phyloP scores from a whole-genome alignment of 371 early-diverging fungal genomes.

The Rhizopus delemar region DNA sequence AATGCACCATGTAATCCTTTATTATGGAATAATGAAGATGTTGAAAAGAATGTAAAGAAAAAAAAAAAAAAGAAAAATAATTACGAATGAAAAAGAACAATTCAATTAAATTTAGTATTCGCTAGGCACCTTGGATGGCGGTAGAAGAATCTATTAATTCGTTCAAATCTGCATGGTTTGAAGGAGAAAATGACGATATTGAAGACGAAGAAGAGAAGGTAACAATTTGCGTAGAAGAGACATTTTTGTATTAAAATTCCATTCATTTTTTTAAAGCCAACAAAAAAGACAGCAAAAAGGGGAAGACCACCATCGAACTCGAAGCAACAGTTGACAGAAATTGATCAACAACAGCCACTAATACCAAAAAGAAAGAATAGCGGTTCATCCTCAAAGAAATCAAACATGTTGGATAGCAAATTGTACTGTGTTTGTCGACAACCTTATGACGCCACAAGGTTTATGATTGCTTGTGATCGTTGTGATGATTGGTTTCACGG shows the following conservation, averaged over 20 bases:
- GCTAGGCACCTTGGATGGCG: conserved; percentile 6
- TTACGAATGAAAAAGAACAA: background rate
- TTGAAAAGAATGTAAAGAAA: conserved; percentile 12
- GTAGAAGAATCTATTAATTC: conserved; percentile 16
- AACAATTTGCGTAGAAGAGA: background rate
- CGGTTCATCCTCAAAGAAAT: background rate
- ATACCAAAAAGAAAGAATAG: conserved; percentile 1
- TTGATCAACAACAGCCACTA: background rate
- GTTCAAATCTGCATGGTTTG: conserved; percentile 18
- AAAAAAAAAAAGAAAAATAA: background rate
- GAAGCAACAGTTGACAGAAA: background rate
- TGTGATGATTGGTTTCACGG: conserved; percentile 73
- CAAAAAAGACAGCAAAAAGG: conserved; percentile 12
- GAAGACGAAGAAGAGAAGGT: conserved; percentile 11
- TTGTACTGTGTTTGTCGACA: conserved; percentile 61
- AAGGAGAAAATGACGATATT: background rate
- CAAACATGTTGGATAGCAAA: conserved; percentile 1
- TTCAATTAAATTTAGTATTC: background rate
- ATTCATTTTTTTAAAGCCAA: background rate
- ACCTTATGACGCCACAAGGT: conserved; percentile 54
- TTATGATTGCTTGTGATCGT: conserved; percentile 68
- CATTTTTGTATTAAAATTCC: background rate
- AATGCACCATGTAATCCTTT: conserved; percentile 15
- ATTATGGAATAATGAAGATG: conserved; percentile 15
- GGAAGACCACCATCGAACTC: conserved; percentile 12